phyloP scores from a whole-genome alignment of 1,284 basidiomycete species.

The Baeospora myosura region DNA sequence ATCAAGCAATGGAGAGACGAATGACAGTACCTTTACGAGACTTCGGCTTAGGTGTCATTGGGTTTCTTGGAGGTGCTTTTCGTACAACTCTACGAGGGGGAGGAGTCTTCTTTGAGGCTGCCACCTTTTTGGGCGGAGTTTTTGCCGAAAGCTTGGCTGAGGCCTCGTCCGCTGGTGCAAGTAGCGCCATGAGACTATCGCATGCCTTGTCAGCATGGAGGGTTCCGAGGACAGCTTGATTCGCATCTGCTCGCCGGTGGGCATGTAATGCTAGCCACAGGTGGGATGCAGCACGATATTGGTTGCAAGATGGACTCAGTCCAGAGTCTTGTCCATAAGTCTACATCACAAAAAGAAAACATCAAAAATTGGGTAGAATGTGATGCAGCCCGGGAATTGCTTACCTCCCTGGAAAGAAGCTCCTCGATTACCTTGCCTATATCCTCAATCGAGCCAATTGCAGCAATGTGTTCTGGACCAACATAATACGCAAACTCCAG shows the following conservation, averaged over 20 bases:
- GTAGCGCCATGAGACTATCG: constrained; percentile 33
- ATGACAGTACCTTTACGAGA: constrained; percentile 30
- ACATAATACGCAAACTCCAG: constrained; percentile 49
- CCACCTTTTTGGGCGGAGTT: constrained; percentile 11
- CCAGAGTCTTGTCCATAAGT: constrained; percentile 29
- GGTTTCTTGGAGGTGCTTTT: constrained; percentile 13
- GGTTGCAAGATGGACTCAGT: constrained; percentile 31
- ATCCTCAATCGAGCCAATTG: constrained; percentile 23
- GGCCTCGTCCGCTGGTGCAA: constrained; percentile 15
- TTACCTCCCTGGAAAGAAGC: constrained; percentile 36
- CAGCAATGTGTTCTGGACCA: constrained; percentile 17
- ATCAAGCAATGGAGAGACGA: not conserved
- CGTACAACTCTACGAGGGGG: constrained; percentile 5
- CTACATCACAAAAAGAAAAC: constrained; percentile 1
- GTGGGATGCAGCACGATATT: constrained; percentile 44
- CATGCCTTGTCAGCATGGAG: constrained; percentile 46
- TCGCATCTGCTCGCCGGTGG: constrained; percentile 40
- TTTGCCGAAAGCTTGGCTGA: constrained; percentile 10
- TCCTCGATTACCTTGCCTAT: constrained; percentile 36
- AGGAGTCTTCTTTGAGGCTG: not conserved
- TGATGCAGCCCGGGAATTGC: constrained; percentile 8
- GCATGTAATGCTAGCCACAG: constrained; percentile 63
- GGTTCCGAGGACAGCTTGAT: constrained; percentile 35
- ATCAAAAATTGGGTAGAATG: not conserved
- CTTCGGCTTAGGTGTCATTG: constrained; percentile 33